A percentile compares a stretch with the other conserved stretches of the same genome.
phyloP scores from a whole-genome alignment of 1,139 yeast genomes.

The Pneumocystis murina region DNA sequence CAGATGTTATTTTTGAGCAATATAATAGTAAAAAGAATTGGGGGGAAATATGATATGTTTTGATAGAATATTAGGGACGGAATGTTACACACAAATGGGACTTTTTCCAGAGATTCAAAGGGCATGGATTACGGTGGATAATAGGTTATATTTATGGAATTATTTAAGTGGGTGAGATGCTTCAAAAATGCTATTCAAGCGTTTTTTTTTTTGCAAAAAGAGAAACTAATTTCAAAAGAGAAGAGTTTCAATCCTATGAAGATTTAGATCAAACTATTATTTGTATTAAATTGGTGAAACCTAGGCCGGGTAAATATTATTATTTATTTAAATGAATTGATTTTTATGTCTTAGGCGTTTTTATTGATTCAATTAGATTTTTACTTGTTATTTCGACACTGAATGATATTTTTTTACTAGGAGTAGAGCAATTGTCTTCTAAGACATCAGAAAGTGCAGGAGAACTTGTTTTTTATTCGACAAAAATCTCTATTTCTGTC shows the following conservation, averaged over 20 bases:
- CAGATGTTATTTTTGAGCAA: conserved; percentile 70
- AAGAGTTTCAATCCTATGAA: conserved; percentile 67
- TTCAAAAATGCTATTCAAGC: neutral
- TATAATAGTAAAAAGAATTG: conserved; percentile 30
- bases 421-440: conserved; percentile 32
- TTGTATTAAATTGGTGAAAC: conserved; percentile 60
- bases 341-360: conserved; percentile 30
- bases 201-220: neutral
- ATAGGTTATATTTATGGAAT: conserved; percentile 73
- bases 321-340: neutral
- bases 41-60: neutral
- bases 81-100: conserved; percentile 64
- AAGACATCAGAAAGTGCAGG: neutral
- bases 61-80: conserved; percentile 31
- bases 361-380: conserved; percentile 61
- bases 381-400: conserved; percentile 68
- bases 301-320: conserved; percentile 36
- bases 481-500: conserved; percentile 62
- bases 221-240: conserved; percentile 10
- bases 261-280: conserved; percentile 67
- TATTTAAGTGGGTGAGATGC: conserved; percentile 33
- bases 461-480: conserved; percentile 59
- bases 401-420: conserved; percentile 60
- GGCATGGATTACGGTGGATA: conserved; percentile 79
- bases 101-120: conserved; percentile 66